Evolutionary conservation across 371 early-diverging fungal species (phyloP).

Genomic region (Phascolomyces articulosus): DNA sequence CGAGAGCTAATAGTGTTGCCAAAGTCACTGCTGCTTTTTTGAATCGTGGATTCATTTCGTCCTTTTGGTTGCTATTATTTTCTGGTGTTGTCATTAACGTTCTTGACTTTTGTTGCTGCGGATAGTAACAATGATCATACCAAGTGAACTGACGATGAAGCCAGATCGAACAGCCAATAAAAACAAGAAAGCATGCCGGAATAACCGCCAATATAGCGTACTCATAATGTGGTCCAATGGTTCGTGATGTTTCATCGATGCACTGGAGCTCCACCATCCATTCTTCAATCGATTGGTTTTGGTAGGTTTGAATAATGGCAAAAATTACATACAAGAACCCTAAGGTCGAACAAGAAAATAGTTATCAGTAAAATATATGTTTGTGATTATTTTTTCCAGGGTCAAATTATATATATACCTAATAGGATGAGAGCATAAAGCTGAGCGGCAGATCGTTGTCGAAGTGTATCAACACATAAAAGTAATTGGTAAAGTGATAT

Average conservation of each 20-base stretch:
- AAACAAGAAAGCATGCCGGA: not conserved
- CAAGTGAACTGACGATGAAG: not conserved
- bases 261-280: not conserved
- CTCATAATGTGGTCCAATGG: not conserved
- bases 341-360: not conserved
- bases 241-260: not conserved
- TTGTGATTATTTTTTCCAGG: not conserved
- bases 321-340: constrained; percentile 8
- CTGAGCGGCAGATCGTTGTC: not conserved
- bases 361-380: not conserved
- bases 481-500: constrained; percentile 13
- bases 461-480: constrained; percentile 14
- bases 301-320: constrained; percentile 7
- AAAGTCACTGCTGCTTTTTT: constrained; percentile 16
- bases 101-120: no score
- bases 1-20: constrained; percentile 14
- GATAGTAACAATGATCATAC: not conserved
- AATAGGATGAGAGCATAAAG: constrained; percentile 6
- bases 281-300: not conserved
- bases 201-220: constrained; percentile 9
- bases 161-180: constrained; percentile 4
- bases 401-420: not conserved
- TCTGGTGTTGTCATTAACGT: no score
- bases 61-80: no score
- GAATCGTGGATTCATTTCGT: not conserved